Base-by-base conservation (phyloP, 2,329 filamentous ascomycete genomes). In the Chaetoscypha palmicola region DNA sequence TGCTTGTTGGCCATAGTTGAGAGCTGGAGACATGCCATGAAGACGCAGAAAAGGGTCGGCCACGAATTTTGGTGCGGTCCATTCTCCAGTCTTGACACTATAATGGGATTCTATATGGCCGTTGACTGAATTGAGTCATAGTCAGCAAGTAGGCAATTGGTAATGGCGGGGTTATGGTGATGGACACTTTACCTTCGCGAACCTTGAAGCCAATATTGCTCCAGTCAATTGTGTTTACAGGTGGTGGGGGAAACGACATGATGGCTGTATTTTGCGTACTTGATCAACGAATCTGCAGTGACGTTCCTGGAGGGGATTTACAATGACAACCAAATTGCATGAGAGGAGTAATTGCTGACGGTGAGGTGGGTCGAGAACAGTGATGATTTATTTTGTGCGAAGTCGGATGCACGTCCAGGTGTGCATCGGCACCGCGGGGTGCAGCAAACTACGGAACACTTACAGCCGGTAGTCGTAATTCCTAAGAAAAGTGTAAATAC, bases 1-100 rank as follows among this genome's bases (percentile, higher is more conserved):
- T 58, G 88, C 91, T 70, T 97, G 92, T 63, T 95, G 89, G 46
- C 91, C 89, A 66, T 98, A 98, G 74, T 98, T 98, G 53, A 97
- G 78, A 33, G 81, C 91, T 0, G 92, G 90, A 0, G 90, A 83
- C 86, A 98, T 92, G 65, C 91, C 92, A 67, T 97, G 91, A 62
- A 97, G 81, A 54, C 82, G 81, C 57, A 97, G 78, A 70, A 76
- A 90, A 5, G 91, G 91, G 58, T 91, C 86, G 48, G 78, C 68
- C 49, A 96, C 80, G 68, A 94, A 94, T 51, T 76, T 70, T 20
- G 87, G 88, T 11, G 80, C 65, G 0, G 82, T 78, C 90, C 90
- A 96, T 73, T 81, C 65, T 38, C 81, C 80, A 2, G 82, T 87
- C 52, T 80, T 73, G 53, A 77, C 70, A 47, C 82, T 84, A 74